Evolutionary conservation across 2,329 filamentous ascomycete genomes (phyloP), one percentile per base, ranked within the genome.

Genomic region (Pseudocercospora eumusae): DNA sequence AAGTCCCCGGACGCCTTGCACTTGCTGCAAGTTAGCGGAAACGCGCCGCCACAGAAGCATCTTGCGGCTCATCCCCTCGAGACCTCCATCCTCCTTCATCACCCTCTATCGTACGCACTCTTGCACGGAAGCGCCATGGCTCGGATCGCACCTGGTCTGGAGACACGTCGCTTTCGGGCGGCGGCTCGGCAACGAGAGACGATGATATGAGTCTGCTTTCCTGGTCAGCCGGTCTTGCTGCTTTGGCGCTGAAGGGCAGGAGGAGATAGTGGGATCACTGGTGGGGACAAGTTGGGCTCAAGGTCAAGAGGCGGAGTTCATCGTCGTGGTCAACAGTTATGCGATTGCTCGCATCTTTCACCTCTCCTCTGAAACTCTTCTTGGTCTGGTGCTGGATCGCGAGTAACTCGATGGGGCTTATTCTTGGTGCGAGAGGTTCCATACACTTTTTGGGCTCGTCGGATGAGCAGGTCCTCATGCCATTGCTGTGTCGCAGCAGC

Each of bases 361-460:
- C 57, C 53, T 55, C 64, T 63, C 68, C 60, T 63, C 62, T 63
- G 60, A 70, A 71, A 57, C 61, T 58, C 60, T 60, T 56, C 49
- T 62, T 54, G 60, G 56, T 21, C 50, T 56, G 60, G 40, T 72
- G 64, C 64, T 59, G 64, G 31, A 59, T 68, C 74, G 75, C 77
- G 79, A 84, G 91, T 96, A 96, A 98, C 93, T 96, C 93, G 92
- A 98, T 96, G 93, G 93, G 93, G 93, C 93, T 97, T 92, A 98
- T 96, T 97, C 92, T 97, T 90, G 93, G 92, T 85, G 90, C 93
- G 92, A 96, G 92, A 90, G 89, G 90, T 84, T 81, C 82, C 70
- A 62, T 60, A 73, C 74, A 64, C 5, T 64, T 72, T 77, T 75
- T 73, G 77, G 78, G 78, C 80, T 75, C 77, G 78, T 72, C 64